Evolutionary conservation across 768 basidiomycete species (phyloP).

Genomic region (Suillus decipiens): DNA sequence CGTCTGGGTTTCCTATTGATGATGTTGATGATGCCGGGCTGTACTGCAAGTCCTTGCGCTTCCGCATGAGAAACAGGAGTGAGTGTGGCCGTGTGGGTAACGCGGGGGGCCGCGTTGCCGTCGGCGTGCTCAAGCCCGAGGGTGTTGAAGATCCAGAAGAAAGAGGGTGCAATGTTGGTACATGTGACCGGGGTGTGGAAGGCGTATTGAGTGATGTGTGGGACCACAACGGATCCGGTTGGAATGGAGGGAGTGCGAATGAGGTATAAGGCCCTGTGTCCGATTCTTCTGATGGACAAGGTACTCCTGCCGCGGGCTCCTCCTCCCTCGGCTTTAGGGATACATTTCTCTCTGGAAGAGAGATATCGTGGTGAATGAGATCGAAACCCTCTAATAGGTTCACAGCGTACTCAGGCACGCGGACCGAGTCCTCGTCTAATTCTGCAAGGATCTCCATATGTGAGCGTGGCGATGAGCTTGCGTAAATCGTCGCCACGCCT

Average conservation of each 20-base stretch:
- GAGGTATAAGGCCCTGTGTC: constrained; percentile 35
- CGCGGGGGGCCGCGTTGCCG: constrained; percentile 24
- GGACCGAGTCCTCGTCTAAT: constrained; percentile 34
- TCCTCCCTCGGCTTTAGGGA: constrained; percentile 33
- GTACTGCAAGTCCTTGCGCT: constrained; percentile 20
- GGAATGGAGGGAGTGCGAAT: constrained; percentile 30
- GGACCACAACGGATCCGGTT: constrained; percentile 24
- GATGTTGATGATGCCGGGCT: constrained; percentile 31
- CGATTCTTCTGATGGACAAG: constrained; percentile 35
- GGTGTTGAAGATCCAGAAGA: constrained; percentile 32
- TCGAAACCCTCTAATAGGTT: constrained; percentile 47
- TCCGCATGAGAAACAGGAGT: constrained; percentile 35
- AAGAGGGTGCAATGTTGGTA: constrained; percentile 29
- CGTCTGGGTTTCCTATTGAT: constrained; percentile 24
- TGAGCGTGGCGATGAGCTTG: constrained; percentile 32
- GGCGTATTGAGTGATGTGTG: constrained; percentile 22
- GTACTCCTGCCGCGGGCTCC: constrained; percentile 26
- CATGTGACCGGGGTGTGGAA: constrained; percentile 25
- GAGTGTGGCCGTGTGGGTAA: constrained; percentile 30
- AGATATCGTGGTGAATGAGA: constrained; percentile 34
- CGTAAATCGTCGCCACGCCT: constrained; percentile 41
- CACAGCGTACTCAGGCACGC: constrained; percentile 47
- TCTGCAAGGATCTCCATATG: constrained; percentile 40
- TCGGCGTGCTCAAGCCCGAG: constrained; percentile 34
- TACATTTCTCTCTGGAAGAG: constrained; percentile 34